Conservation (phyloP, 192 early-diverging fungal genomes). For the Entomortierella chlamydospora region DNA sequence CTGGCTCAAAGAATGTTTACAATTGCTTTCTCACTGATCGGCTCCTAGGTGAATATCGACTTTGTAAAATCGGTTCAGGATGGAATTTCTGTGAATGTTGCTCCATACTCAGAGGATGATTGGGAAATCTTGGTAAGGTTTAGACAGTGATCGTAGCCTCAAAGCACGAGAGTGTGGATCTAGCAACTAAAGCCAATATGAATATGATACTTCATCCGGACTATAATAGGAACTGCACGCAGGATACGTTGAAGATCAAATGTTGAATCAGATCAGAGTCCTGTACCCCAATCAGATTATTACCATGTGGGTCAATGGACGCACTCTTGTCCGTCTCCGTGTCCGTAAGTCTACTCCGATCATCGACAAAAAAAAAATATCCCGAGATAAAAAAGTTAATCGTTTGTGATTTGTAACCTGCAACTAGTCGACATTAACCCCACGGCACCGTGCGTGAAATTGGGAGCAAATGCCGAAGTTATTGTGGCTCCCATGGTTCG, state of each 20-base stretch:
- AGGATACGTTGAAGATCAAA: slow-evolving; percentile 76
- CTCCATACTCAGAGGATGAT: slow-evolving; percentile 77
- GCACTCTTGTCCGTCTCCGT: slow-evolving; percentile 70
- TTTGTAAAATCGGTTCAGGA: slow-evolving; percentile 66
- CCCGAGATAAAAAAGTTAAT: too few species aligned
- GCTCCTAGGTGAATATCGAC: slow-evolving; percentile 63
- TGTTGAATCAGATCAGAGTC: slow-evolving; percentile 77
- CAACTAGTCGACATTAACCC: slow-evolving; percentile 68
- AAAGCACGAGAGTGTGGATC: background rate
- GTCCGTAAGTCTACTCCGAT: slow-evolving; percentile 60
- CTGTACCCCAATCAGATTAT: slow-evolving; percentile 74
- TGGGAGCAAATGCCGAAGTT: slow-evolving; percentile 76
- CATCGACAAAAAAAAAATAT: background rate
- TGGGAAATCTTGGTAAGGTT: slow-evolving; percentile 80
- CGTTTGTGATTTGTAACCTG: background rate
- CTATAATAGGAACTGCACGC: slow-evolving; percentile 71
- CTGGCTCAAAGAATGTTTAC: too few species aligned
- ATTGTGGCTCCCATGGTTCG: slow-evolving; percentile 80
- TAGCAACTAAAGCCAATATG: too few species aligned
- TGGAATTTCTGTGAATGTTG: slow-evolving; percentile 73
- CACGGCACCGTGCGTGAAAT: slow-evolving; percentile 56
- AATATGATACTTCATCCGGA: background rate
- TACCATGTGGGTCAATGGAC: slow-evolving; percentile 79
- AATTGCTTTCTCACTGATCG: background rate
- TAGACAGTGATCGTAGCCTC: background rate